Percentiles rank a stretch among this genome's conserved stretches.
Conservation (phyloP, 768 basidiomycete genomes). For the Termitomyces bulborhizus region DNA sequence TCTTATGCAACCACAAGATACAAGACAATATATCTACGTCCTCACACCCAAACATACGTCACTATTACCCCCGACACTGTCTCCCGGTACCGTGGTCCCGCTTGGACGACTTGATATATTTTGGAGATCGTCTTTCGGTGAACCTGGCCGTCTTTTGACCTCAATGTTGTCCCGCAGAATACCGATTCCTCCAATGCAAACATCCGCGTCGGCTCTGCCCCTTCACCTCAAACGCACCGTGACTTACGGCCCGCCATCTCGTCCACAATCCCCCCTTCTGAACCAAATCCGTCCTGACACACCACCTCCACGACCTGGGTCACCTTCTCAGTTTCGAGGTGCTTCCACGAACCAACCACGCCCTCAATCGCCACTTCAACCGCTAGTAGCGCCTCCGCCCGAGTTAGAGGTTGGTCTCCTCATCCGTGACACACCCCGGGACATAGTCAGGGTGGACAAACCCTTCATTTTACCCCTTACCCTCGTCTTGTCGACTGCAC, state of each 20-base stretch:
- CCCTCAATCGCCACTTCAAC: constrained; percentile 27
- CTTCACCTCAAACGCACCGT: constrained; percentile 62
- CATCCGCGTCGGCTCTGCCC: constrained; percentile 68
- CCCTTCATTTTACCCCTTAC: constrained; percentile 56
- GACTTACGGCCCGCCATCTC: constrained; percentile 33
- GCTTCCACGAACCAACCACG: constrained; percentile 29
- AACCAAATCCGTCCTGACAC: constrained; percentile 48
- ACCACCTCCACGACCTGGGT: constrained; percentile 42
- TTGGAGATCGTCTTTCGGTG: constrained; percentile 82
- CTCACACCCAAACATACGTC: constrained; percentile 48
- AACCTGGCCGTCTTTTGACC: constrained; percentile 82
- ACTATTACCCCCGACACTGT: constrained; percentile 38
- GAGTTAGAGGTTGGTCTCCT: constrained; percentile 56
- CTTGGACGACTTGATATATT: constrained; percentile 85
- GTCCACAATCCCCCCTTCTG: constrained; percentile 56
- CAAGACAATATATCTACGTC: constrained; percentile 85
- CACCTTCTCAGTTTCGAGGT: constrained; percentile 36
- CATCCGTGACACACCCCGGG: constrained; percentile 41
- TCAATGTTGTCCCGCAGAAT: constrained; percentile 84
- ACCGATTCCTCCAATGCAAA: constrained; percentile 42
- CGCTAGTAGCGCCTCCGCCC: constrained; percentile 18
- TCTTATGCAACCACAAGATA: constrained; percentile 78
- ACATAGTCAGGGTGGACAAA: constrained; percentile 40
- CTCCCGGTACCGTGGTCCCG: constrained; percentile 68
- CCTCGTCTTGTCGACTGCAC: constrained; percentile 41